Evolutionary conservation across 2,329 filamentous ascomycete genomes (phyloP).

Genomic region (Fusarium concolor): DNA sequence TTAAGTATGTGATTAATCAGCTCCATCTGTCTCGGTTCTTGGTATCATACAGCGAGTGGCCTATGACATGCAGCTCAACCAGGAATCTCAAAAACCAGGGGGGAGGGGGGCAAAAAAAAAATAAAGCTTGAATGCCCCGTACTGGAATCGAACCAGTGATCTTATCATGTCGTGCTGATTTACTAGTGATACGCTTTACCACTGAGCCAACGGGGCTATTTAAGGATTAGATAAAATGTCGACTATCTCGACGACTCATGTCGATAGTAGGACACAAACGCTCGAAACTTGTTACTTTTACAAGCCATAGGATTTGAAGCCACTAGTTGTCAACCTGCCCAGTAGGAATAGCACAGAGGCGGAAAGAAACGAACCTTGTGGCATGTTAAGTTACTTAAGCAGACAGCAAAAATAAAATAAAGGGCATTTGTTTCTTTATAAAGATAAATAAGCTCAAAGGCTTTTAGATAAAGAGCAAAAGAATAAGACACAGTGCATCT

Average conservation of each 20-base stretch:
- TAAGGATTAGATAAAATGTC: rapidly evolving
- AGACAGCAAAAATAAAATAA: too few relatives aligned
- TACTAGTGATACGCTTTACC: conserved; percentile 21
- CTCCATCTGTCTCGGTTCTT: not conserved
- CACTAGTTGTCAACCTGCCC: too few relatives aligned
- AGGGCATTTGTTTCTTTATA: too few relatives aligned
- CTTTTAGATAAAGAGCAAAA: too few relatives aligned
- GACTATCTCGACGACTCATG: rapidly evolving
- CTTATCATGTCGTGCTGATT: conserved; percentile 2
- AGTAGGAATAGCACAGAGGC: too few relatives aligned
- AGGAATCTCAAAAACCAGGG: not conserved
- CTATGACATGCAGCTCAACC: not conserved
- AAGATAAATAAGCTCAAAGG: too few relatives aligned
- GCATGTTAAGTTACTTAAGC: too few relatives aligned
- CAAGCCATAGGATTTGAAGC: too few relatives aligned
- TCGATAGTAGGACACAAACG: not conserved
- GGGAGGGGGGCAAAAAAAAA: not conserved
- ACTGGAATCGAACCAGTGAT: conserved; percentile 14
- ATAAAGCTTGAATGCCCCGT: not conserved
- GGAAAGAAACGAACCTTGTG: too few relatives aligned
- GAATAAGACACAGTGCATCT: too few relatives aligned
- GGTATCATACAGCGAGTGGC: not conserved
- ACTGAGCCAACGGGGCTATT: conserved; percentile 10
- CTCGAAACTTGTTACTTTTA: too few relatives aligned
- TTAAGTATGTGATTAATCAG: conserved; percentile 18